Conservation (phyloP, 768 basidiomycete species). For the Strobilomyces confusus region DNA sequence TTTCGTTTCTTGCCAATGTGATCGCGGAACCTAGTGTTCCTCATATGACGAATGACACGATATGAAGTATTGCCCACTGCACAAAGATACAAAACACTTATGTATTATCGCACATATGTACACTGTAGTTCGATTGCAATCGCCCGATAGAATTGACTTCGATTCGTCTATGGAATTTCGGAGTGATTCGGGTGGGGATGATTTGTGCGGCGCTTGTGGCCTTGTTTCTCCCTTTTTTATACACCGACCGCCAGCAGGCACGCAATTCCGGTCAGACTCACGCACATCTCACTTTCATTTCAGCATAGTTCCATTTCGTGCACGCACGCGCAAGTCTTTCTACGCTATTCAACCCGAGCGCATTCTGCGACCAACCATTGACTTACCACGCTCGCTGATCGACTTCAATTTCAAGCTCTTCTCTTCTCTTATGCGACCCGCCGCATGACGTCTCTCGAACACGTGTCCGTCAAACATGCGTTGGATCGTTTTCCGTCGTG, state of each 20-base stretch:
- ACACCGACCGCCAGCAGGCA: not conserved
- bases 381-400: not conserved
- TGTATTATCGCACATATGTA: slow-evolving; percentile 30
- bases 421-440: slow-evolving; percentile 15
- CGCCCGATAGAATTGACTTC: slow-evolving; percentile 13
- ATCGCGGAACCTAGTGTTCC: slow-evolving; percentile 1
- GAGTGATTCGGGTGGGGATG: not conserved
- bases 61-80: slow-evolving; percentile 24
- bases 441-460: slow-evolving; percentile 28
- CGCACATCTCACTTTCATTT: not conserved
- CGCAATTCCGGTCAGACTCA: not conserved
- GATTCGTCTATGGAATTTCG: not conserved
- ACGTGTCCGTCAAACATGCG: slow-evolving; percentile 17
- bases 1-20: slow-evolving; percentile 13
- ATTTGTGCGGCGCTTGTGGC: not conserved
- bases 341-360: not conserved
- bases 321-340: not conserved
- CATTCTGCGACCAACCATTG: not conserved
- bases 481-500: not conserved
- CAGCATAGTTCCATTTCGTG: not conserved
- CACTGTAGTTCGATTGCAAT: slow-evolving; percentile 19
- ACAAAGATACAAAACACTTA: slow-evolving; percentile 19
- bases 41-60: slow-evolving; percentile 15
- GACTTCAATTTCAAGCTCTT: not conserved
- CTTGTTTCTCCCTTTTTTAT: not conserved